Base-by-base conservation (phyloP, 148 eudicot genomes). In the Polygonum aviculare region DNA sequence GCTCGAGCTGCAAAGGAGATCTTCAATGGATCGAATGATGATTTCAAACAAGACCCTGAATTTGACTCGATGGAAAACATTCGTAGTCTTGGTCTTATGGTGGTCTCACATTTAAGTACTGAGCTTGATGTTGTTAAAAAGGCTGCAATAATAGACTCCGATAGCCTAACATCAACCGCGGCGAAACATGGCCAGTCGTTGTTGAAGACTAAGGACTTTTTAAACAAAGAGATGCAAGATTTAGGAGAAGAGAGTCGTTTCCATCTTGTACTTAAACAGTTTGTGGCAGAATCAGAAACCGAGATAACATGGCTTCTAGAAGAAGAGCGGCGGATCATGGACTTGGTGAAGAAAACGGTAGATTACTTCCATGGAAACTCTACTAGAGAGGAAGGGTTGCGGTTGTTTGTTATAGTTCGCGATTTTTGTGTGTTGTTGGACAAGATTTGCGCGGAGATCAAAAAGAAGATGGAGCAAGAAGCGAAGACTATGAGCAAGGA, bases 281-380 rank as follows among this genome's bases (percentile, higher is more conserved):
- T 94, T 80, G 83, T 87, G 59, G 69, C 79, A 47, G 83, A 76
- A 22, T 85, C 94, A 3, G 94, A 91, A 70, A 73, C 39, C 26
- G 90, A 88, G 70, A 81, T 88, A 36, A 74, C 73, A 35, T 76
- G 81, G 89, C 50, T 90, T 71, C 39, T 83, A 19, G 89, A 86
- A 79, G 97, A 94, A 82, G 97, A 91, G 69, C 83, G 84, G 76
- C 83, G 93, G 78, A 86, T 91, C 79, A 83, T 81, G 75, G 84
- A 78, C 50, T 69, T 91, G 76, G 92, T 90, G n/a, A 87, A 90
- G 82, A 87, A 83, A 69, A 94, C 97, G 2, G 86, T 86, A 0
- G 98, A 94, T 70, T 94, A 88, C 74, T 94, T 91, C 81, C 98
- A 94, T 44, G 98, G 98, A 5, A 88, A 77, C 79, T 44, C 94